Evolutionary conservation across 106 monocot species (phyloP).

Genomic region (Apostasia ramifera): DNA sequence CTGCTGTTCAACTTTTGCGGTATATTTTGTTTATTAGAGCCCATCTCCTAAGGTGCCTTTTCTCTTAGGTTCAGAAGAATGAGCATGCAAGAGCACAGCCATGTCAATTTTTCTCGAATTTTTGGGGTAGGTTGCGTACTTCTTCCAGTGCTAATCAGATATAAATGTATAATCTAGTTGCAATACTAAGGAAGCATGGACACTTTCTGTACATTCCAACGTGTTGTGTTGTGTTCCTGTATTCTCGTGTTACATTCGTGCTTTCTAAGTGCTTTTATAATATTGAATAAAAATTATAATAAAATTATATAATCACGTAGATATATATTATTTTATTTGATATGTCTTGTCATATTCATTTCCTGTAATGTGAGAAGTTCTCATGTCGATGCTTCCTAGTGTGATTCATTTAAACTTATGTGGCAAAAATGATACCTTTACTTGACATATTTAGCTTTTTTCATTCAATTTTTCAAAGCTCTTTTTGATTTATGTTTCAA

Average conservation of each 20-base stretch:
- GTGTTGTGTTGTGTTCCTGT: no score
- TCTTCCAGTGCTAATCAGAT: no score
- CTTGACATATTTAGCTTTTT: neutral
- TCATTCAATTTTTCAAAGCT: neutral
- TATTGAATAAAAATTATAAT: neutral
- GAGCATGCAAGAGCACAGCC: conserved; percentile 1
- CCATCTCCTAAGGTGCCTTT: neutral
- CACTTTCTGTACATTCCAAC: no score
- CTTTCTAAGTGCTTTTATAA: neutral
- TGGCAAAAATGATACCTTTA: neutral
- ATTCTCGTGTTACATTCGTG: no score
- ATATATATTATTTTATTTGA: no score
- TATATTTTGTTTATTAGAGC: neutral
- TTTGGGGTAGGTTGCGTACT: conserved; percentile 8
- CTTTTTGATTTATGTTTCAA: neutral
- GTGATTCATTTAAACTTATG: no score
- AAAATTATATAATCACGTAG: no score
- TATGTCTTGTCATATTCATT: no score
- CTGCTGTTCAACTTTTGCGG: neutral
- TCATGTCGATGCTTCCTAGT: no score
- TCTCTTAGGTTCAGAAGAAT: conserved; percentile 11
- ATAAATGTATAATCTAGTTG: no score
- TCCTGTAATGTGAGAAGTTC: no score
- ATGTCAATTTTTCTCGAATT: conserved; percentile 11
- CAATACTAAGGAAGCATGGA: no score